These are phyloP conservation scores for Hyphopichia khmerensis DNA, from an alignment of 1,139 yeast genomes.

Conservation along the genomic window DNA sequence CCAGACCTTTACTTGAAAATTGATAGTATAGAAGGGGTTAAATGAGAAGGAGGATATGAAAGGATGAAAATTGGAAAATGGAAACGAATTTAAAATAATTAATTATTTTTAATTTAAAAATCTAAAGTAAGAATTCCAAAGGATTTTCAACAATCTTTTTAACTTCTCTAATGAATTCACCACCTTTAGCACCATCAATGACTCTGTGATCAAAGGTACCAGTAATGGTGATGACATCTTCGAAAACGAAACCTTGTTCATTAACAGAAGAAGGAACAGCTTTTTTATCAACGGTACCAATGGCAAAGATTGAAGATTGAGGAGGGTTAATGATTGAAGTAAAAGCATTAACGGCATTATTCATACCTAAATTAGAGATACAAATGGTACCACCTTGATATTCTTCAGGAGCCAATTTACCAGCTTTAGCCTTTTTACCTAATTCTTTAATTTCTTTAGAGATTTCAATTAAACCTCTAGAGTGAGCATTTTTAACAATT, in stretches of 20 bases:
- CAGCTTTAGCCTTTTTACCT: constrained; percentile 94
- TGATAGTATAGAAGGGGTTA: no score
- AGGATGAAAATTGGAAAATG: no score
- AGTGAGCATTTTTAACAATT: constrained; percentile 81
- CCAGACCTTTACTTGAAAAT: no score
- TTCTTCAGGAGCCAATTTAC: constrained; percentile 91
- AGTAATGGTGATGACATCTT: constrained; percentile 85
- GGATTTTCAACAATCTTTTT: constrained; percentile 94
- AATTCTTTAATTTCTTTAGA: constrained; percentile 85
- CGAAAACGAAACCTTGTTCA: constrained; percentile 90
- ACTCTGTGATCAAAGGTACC: constrained; percentile 98
- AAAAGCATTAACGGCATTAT: constrained; percentile 86
- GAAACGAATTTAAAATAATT: no score
- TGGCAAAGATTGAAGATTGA: constrained; percentile 89
- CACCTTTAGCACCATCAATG: constrained; percentile 97
- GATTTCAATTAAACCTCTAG: constrained; percentile 80
- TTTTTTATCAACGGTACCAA: constrained; percentile 89
- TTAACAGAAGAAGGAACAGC: constrained; percentile 91
- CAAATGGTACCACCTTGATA: constrained; percentile 99
- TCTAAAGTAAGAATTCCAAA: constrained; percentile 80
- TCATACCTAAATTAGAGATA: constrained; percentile 98
- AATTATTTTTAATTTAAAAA: no score
- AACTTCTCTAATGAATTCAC: constrained; percentile 92
- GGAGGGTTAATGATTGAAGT: constrained; percentile 99
- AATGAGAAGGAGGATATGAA: no score